phyloP scores from a whole-genome alignment of 306 rosid species.

The cucumber (Cucumis sativus) region Cucumber_9930_V3 NC_026657.2:10376501-10377000 shows the following conservation, averaged over 20 bases:
- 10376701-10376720: conserved; percentile 53
- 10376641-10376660: conserved; percentile 57
- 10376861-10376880: conserved; percentile 68
- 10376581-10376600: conserved; percentile 39
- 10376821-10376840: conserved; percentile 78
- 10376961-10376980: conserved; percentile 83
- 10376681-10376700: conserved; percentile 53
- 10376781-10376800: conserved; percentile 52
- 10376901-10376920: conserved; percentile 71
- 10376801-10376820: conserved; percentile 81
- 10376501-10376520: conserved; percentile 46
- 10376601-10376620: conserved; percentile 59
- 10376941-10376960: conserved; percentile 62
- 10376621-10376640: conserved; percentile 64
- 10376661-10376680: conserved; percentile 60
- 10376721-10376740: conserved; percentile 73
- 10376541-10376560: conserved; percentile 91
- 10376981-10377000: conserved; percentile 57
- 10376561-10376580: conserved; percentile 79
- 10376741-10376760: conserved; percentile 92
- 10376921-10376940: conserved; percentile 71
- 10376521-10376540: conserved; percentile 53
- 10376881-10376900: conserved; percentile 68
- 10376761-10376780: conserved; percentile 77
- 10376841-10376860: conserved; percentile 52